Evolutionary conservation across 495 filamentous ascomycete species (phyloP).

Genomic region (Neurospora sp.): DNA sequence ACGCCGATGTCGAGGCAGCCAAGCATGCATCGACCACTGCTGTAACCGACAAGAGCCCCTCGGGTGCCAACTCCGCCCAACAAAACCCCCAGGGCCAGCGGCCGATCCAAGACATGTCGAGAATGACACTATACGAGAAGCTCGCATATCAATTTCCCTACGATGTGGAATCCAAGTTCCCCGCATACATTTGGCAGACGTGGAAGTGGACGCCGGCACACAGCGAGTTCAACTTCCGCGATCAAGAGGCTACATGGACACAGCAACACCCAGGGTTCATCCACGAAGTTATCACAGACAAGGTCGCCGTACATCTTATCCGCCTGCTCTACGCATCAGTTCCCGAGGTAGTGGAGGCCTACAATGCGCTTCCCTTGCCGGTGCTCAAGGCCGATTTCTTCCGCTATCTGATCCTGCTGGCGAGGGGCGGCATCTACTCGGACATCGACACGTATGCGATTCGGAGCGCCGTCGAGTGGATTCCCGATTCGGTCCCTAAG

Average conservation of each 20-base stretch:
- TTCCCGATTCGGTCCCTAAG: constrained; percentile 67
- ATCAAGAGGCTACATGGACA: constrained; percentile 84
- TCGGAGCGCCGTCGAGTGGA: constrained; percentile 74
- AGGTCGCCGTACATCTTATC: constrained; percentile 70
- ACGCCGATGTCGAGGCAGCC: constrained; percentile 9
- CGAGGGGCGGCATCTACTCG: constrained; percentile 88
- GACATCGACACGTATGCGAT: constrained; percentile 92
- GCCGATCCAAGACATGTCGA: constrained; percentile 41
- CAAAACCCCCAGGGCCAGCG: constrained; percentile 26
- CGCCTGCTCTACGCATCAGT: constrained; percentile 77
- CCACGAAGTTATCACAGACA: constrained; percentile 93
- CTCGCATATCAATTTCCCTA: constrained; percentile 92
- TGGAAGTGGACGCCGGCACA: constrained; percentile 87
- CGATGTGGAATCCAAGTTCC: constrained; percentile 76
- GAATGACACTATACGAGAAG: constrained; percentile 66
- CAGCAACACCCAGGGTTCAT: constrained; percentile 82
- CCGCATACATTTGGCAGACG: constrained; percentile 98
- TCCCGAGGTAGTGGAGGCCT: constrained; percentile 89
- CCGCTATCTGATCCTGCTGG: constrained; percentile 88
- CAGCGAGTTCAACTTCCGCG: constrained; percentile 69
- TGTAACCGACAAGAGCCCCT: constrained; percentile 3
- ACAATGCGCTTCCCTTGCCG: constrained; percentile 69
- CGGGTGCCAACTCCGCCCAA: constrained; percentile 13
- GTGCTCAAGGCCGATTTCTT: constrained; percentile 98
- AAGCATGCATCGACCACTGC: constrained; percentile 16